phyloP scores from a whole-genome alignment of 768 basidiomycete species.

The Suillus alpinus region DNA sequence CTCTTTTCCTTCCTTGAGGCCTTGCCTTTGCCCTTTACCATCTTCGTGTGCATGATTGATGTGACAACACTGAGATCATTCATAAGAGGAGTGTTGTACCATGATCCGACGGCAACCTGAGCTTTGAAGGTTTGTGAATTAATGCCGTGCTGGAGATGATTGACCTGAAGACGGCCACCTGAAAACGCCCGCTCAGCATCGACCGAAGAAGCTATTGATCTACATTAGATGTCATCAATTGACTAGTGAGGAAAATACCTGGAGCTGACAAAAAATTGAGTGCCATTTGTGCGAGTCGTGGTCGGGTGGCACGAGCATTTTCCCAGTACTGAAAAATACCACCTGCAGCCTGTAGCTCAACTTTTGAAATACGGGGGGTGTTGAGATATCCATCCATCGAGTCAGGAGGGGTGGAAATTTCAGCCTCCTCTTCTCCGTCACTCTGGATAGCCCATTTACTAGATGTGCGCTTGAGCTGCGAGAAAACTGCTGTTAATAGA shows the following conservation, averaged over 20 bases:
- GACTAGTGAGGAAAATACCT: neutral
- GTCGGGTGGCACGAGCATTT: constrained; percentile 2
- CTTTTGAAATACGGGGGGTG: neutral
- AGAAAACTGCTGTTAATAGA: neutral
- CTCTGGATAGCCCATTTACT: neutral
- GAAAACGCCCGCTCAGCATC: constrained; percentile 39
- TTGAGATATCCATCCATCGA: constrained; percentile 9
- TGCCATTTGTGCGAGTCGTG: constrained; percentile 23
- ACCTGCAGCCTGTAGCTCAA: constrained; percentile 8
- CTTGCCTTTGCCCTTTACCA: neutral
- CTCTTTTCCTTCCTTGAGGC: neutral
- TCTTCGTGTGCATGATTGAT: neutral
- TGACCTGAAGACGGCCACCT: constrained; percentile 28
- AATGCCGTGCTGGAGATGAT: constrained; percentile 33
- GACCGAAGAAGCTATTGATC: constrained; percentile 23
- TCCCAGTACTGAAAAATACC: constrained; percentile 15
- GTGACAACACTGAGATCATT: constrained; percentile 8
- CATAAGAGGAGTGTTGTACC: constrained; percentile 24
- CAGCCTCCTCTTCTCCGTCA: neutral
- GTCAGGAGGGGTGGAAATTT: neutral
- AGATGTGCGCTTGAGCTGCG: neutral
- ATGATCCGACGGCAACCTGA: constrained; percentile 31
- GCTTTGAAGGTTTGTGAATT: constrained; percentile 34
- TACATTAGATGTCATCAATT: neutral
- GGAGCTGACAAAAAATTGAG: constrained; percentile 26